Conservation (phyloP, 1,284 basidiomycete genomes). For the Puccinia coronata region DNA sequence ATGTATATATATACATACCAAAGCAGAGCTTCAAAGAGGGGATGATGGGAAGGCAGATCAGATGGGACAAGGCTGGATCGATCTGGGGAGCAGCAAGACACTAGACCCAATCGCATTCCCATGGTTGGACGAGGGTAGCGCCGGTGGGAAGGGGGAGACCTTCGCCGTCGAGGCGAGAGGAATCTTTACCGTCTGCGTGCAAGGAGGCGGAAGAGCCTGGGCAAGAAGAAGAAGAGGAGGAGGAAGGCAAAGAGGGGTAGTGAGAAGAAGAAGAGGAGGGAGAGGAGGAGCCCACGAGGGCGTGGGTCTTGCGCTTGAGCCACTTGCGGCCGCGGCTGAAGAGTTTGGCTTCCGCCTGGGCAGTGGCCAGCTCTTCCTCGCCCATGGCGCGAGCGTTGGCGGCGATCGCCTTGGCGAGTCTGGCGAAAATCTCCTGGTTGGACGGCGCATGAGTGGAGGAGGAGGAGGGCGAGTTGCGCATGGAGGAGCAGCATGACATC, state of each 20-base stretch:
- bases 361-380: neutral
- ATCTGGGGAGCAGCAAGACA: too few relatives aligned
- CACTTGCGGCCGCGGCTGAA: neutral
- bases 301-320: neutral
- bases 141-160: slow-evolving; percentile 40
- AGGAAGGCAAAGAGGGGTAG: neutral
- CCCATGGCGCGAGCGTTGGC: slow-evolving; percentile 4
- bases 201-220: neutral
- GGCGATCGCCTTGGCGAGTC: slow-evolving; percentile 4
- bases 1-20: too few relatives aligned
- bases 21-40: too few relatives aligned
- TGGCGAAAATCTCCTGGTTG: slow-evolving; percentile 12
- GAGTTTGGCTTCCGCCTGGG: neutral
- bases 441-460: neutral
- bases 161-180: slow-evolving; percentile 3
- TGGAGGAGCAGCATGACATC: slow-evolving; percentile 5
- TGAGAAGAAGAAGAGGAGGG: neutral
- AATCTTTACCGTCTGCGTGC: too few relatives aligned
- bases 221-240: neutral
- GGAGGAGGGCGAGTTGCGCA: neutral
- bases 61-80: too few relatives aligned
- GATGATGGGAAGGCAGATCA: too few relatives aligned
- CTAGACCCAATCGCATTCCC: slow-evolving; percentile 42
- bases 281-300: neutral
- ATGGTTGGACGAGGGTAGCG: slow-evolving; percentile 43